These are phyloP conservation scores for Suillus decipiens DNA, from an alignment of 768 basidiomycete genomes.

Conservation along the genomic window DNA sequence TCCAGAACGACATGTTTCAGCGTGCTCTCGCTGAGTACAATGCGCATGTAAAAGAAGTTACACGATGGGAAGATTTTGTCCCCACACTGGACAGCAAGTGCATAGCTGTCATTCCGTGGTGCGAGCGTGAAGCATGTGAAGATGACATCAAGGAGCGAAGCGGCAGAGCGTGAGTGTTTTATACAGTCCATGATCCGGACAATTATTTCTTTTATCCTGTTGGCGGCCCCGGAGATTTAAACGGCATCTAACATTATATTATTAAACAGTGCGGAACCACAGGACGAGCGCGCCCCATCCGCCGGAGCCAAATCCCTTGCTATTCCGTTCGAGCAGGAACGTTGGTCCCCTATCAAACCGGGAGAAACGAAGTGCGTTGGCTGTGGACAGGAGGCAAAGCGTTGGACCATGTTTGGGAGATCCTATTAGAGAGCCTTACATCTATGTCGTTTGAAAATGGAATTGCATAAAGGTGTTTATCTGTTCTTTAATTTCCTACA, in stretches of 20 bases:
- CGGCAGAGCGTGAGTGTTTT: slow-evolving; percentile 64
- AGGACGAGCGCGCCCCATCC: slow-evolving; percentile 94
- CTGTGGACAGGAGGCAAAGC: slow-evolving; percentile 86
- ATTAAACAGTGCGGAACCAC: slow-evolving; percentile 68
- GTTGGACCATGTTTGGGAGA: slow-evolving; percentile 96
- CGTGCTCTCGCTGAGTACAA: slow-evolving; percentile 77
- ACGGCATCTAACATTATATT: slow-evolving; percentile 13
- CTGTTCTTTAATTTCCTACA: neutral
- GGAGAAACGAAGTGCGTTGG: slow-evolving; percentile 90
- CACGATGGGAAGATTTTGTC: slow-evolving; percentile 91
- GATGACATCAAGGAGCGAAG: slow-evolving; percentile 98
- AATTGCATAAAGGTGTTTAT: neutral
- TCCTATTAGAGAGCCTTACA: slow-evolving; percentile 55
- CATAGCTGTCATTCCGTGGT: slow-evolving; percentile 92
- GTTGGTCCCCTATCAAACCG: slow-evolving; percentile 75
- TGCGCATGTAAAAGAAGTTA: slow-evolving; percentile 68
- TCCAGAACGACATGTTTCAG: slow-evolving; percentile 87
- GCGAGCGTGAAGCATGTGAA: slow-evolving; percentile 89
- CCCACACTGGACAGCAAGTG: slow-evolving; percentile 88
- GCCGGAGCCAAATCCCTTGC: slow-evolving; percentile 97
- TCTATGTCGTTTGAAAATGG: slow-evolving; percentile 1
- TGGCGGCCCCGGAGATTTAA: neutral
- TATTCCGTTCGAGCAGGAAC: slow-evolving; percentile 92
- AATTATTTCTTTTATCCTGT: neutral
- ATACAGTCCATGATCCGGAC: neutral